These are phyloP conservation scores for Peronosclerospora sorghi DNA, from an alignment of 352 stramenopile genomes.

Conservation along the genomic window DNA sequence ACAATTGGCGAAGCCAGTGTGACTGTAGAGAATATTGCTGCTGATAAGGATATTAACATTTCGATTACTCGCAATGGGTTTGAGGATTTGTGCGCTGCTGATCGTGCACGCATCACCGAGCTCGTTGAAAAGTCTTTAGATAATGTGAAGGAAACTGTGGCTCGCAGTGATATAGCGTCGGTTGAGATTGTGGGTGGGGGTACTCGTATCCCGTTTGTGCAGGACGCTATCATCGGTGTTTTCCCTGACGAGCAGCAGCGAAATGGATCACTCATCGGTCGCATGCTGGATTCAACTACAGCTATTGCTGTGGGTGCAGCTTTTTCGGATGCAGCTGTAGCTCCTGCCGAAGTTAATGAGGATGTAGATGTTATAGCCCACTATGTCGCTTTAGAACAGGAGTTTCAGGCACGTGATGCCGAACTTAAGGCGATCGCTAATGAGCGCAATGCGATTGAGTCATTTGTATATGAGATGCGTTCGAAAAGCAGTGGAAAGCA, in stretches of 20 bases:
- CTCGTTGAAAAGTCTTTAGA: constrained; percentile 44
- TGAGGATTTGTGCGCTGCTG: constrained; percentile 42
- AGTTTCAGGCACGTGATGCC: constrained; percentile 65
- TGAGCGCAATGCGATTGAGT: constrained; percentile 85
- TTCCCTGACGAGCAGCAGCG: constrained; percentile 32
- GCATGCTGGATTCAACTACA: constrained; percentile 84
- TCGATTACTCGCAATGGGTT: constrained; percentile 62
- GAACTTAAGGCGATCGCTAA: constrained; percentile 61
- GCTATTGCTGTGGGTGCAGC: constrained; percentile 73
- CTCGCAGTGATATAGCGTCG: constrained; percentile 35
- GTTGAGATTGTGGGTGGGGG: constrained; percentile 87
- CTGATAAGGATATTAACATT: constrained; percentile 74
- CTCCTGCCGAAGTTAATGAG: constrained; percentile 12
- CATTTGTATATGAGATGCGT: constrained; percentile 86
- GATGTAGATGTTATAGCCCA: constrained; percentile 20
- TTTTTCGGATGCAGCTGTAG: constrained; percentile 23
- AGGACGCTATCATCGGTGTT: constrained; percentile 56
- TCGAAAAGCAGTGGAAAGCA: constrained; percentile 61
- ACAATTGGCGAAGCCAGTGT: constrained; percentile 73
- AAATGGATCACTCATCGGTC: constrained; percentile 38
- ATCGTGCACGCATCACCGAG: constrained; percentile 37
- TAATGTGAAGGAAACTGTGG: constrained; percentile 29
- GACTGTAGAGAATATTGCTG: constrained; percentile 75
- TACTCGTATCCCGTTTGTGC: constrained; percentile 81
- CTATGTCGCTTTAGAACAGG: constrained; percentile 42